Base-by-base conservation (phyloP, 345 rosid species). In the Aquilaria malaccensis region DNA sequence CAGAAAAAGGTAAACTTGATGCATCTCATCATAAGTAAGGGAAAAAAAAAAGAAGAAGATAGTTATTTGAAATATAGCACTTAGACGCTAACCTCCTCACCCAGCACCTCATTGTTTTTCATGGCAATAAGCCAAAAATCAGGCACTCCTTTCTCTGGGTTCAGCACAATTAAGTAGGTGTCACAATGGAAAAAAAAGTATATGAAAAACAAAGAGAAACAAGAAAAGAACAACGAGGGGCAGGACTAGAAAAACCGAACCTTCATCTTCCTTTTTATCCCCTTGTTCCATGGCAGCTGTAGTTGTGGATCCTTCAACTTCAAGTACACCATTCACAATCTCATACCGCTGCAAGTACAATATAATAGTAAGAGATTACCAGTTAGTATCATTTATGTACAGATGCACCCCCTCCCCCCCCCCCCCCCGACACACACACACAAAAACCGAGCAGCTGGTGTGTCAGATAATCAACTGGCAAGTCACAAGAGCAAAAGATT, bases 81-180 rank as follows among this genome's bases (percentile, higher is more conserved):
- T 47, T 11, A 33, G 58, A 47, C 13, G 66, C 80, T 2, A 54
- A 88, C 99, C 95, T 91, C 99, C 58, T 91, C 96, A 47, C 81
- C 76, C 3, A 87, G 73, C 30, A 91, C 96, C 63, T 91, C 99
- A 74, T 95, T 95, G 73, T 88, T 95, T 77, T 88, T 95, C 94
- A 95, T 76, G 13, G 98, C 98, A 65, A 45, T 77, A 15, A 88
- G 86, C 99, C 99, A 95, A 72, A 95, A 95, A 50, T 86, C 84
- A 30, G 99, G 99, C 31, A 95, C 97, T 71, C 99, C 98, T 74
- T 86, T 91, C 65, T 81, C 99, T 91, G 84, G 72, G 72, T 10
- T 45, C 64, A 74, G 55, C 13, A 66, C 2, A 55, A 56, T 54
- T 15, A 55, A 12, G 56, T 57, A 74, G 66, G 32, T 45, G 58